Evolutionary conservation across 768 basidiomycete species (phyloP), one percentile per base, ranked within the genome.

Genomic region (Leccinum uliginosum): DNA sequence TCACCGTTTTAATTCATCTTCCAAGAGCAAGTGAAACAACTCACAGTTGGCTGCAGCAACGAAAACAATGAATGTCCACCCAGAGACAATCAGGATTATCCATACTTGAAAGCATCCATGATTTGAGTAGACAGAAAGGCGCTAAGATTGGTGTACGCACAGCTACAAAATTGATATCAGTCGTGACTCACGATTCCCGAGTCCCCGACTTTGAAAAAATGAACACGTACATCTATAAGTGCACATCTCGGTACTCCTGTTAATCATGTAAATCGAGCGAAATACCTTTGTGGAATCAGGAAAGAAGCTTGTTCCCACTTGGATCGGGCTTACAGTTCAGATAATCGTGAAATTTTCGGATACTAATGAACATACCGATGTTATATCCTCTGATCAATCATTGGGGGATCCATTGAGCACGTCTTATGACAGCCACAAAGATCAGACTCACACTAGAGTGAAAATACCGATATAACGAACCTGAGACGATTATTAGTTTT

Each of bases 391-490:
- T 61, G 26, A 44, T n/a, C 19, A n/a, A 26, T 19, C 6, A 35
- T 8, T n/a, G 35, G 35, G 17, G 17, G 8, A 1, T 14, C 6
- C 15, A 10, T 0, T 59, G 17, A 35, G 12, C 1, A 29, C n/a
- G 17, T 15, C 32, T 0, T 14, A 1, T 8, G 17, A 40, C 2
- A 4, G 51, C 3, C 23, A 26, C 5, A 3, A 23, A 49, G 8
- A 17, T 17, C 35, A 38, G 9, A 38, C 53, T 40, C 26, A 62
- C 59, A 10, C 11, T 30, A 62, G 2, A n/a, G 2, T 17, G 10
- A 12, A 47, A 19, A 58, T 43, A 3, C 55, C 59, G 19, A 5
- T 15, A 43, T 61, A 62, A 14, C 61, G 59, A 45, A 55, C 47
- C 61, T 62, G 50, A 7, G 30, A n/a, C 15, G 14, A 19, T 49